Base-by-base conservation (phyloP, 306 rosid species). In the Glycine soja region DNA sequence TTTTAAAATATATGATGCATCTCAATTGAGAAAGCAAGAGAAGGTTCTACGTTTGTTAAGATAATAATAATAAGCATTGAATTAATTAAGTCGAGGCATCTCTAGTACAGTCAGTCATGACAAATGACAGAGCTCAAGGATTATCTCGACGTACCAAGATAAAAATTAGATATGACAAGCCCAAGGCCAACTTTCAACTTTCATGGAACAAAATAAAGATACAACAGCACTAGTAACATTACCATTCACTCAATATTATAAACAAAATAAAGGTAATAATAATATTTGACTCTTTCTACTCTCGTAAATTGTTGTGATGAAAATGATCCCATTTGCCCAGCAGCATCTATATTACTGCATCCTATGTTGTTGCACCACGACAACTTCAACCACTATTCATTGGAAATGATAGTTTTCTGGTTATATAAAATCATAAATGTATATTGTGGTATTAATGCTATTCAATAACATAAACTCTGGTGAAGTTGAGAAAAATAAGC, bases 1-100 rank as follows among this genome's bases (percentile, higher is more conserved):
- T 71, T 48, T 47, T 46, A 42, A 67, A 61, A 76, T 36, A 73
- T 66, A 79, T 19, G n/a, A 59, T 7, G 18, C 30, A 74, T 69
- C 64, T 67, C 70, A 51, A 47, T 52, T 42, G 46, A 43, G 71
- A 65, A 42, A 42, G 42, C 52, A 36, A 58, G 24, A 7, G 59
- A 36, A 19, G 53, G 56, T 13, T 46, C 46, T 74, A 81, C 77
- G 16, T 74, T 57, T 10, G 48, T 34, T 56, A 69, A 54, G 24
- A 68, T 47, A 67, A 40, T 34, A 18, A 36, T 16, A 18, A 52
- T 14, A 4, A 6, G 43, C 66, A 65, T 52, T 52, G 52, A 66
- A 52, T 38, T 45, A 43, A 54, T 9, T 2, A 30, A 54, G 69
- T 12, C 43, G 7, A 8, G 12, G 45, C 36, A 30, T 32, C 58